Percentiles rank a stretch among this genome's conserved stretches.
Evolutionary conservation across 495 filamentous ascomycete species (phyloP).

Genomic region (Pyrenopolyporus hunteri): DNA sequence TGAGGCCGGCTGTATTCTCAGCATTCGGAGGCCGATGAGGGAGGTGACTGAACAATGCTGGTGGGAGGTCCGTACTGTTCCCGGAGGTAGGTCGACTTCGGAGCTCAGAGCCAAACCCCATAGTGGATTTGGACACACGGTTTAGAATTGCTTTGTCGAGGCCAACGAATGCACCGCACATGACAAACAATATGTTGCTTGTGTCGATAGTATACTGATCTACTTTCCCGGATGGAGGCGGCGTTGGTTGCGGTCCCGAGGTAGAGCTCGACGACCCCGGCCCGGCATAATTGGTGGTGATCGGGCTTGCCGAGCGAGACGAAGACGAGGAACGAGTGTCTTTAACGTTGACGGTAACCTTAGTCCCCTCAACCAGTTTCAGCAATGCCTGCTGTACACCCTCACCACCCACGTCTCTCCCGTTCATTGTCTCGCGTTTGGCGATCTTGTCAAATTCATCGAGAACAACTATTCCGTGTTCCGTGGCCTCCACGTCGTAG

Average conservation of each 20-base stretch:
- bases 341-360: constrained; percentile 86
- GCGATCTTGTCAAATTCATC: constrained; percentile 98
- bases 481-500: constrained; percentile 84
- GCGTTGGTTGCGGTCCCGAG: constrained; percentile 39
- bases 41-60: constrained; percentile 50
- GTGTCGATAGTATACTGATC: constrained; percentile 92
- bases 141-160: constrained; percentile 88
- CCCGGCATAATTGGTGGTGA: constrained; percentile 47
- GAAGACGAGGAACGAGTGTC: constrained; percentile 64
- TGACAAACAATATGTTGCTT: constrained; percentile 95
- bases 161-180: constrained; percentile 93
- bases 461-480: constrained; percentile 91
- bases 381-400: constrained; percentile 95
- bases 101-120: constrained; percentile 89
- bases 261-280: constrained; percentile 43
- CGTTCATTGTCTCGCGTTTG: constrained; percentile 57
- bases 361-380: constrained; percentile 96
- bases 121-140: constrained; percentile 82
- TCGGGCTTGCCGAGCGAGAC: constrained; percentile 52
- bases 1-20: constrained; percentile 55
- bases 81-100: constrained; percentile 52
- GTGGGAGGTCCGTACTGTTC: constrained; percentile 49
- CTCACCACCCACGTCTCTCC: constrained; percentile 84
- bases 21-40: constrained; percentile 42
- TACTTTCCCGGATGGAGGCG: constrained; percentile 63